Base-by-base conservation (phyloP, 1,284 basidiomycete genomes). In the Puccinia horiana region DNA sequence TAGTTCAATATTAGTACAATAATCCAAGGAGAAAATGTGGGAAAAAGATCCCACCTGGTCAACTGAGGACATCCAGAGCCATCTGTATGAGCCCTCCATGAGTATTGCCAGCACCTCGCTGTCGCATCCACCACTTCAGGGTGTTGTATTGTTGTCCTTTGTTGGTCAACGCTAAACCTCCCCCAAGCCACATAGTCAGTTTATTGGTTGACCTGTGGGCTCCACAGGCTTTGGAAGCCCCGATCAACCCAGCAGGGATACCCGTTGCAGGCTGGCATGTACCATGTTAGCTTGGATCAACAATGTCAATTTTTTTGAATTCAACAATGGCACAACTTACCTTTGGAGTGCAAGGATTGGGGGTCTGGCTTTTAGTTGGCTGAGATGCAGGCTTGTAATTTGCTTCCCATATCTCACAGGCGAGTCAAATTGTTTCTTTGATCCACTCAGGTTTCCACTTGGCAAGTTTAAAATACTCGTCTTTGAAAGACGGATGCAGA, bases 41-140 rank as follows among this genome's bases (percentile, higher is more conserved):
- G 29, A 29, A 29, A 29, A 58, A 58, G 40, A 67, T 40, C 40
- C 2, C 40, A 67, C 63, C 63, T 2, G 35, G 63, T 40, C 63
- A 67, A 20, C 63, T 67, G 5, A 67, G 23, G 12, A 67, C 63
- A 67, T 67, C 63, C 14, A 67, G 32, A 6, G 32, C 63, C 63
- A 67, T 67, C 63, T 67, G 63, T 11, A 42, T 11, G 23, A 67
- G 63, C 4, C 63, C 63, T 40, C 63, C 63, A 67, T 67, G 63
- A 67, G 63, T 40, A 14, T 67, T 67, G 4, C 63, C 63, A 16
- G 4, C 16, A 23, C 35, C 4, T n/a, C 40, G 4, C 40, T 67
- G 32, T n/a, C 40, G 2, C 3, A 67, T 2, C 63, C 63, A 67
- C 63, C 63, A 67, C 6, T 42, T 67, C 16, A 67, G 63, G 32